These are phyloP conservation scores for Symbiotaphrina buchneri DNA, from an alignment of 495 filamentous ascomycete genomes.

Conservation along the genomic window DNA sequence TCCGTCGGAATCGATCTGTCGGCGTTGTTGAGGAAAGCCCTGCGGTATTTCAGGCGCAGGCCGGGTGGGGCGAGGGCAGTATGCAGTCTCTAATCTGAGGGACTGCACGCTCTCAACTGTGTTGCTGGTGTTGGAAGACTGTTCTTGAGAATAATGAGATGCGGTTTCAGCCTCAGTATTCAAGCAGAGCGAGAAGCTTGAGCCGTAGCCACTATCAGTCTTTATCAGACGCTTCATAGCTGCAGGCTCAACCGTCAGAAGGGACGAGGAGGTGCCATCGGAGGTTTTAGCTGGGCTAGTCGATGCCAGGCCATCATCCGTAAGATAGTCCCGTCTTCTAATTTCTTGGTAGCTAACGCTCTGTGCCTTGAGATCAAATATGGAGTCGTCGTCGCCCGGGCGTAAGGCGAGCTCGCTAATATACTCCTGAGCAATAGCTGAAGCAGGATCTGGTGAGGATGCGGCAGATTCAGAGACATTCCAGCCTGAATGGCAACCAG, in stretches of 20 bases:
- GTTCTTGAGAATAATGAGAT: no score
- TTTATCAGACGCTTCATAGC: neutral
- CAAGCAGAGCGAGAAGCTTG: slow-evolving; percentile 3
- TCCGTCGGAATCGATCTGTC: no score
- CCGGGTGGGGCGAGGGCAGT: no score
- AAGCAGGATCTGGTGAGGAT: neutral
- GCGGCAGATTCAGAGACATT: neutral
- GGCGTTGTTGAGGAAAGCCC: no score
- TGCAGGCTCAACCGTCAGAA: neutral
- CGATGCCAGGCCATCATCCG: slow-evolving; percentile 1
- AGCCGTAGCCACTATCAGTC: slow-evolving; percentile 5
- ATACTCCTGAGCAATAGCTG: neutral
- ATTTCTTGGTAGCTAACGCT: neutral
- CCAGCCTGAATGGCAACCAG: no score
- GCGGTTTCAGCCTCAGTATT: no score
- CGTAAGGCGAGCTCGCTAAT: neutral
- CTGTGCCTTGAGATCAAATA: neutral
- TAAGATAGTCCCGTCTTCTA: slow-evolving; percentile 1
- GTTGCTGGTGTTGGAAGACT: no score
- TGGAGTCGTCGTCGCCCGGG: neutral
- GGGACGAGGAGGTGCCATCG: neutral
- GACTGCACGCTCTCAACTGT: no score
- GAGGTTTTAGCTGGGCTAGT: neutral
- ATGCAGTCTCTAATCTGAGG: no score
- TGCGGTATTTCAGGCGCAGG: no score